These are phyloP conservation scores for Exutisphaerella laricina DNA, from an alignment of 2,329 filamentous ascomycete genomes.

Conservation along the genomic window DNA sequence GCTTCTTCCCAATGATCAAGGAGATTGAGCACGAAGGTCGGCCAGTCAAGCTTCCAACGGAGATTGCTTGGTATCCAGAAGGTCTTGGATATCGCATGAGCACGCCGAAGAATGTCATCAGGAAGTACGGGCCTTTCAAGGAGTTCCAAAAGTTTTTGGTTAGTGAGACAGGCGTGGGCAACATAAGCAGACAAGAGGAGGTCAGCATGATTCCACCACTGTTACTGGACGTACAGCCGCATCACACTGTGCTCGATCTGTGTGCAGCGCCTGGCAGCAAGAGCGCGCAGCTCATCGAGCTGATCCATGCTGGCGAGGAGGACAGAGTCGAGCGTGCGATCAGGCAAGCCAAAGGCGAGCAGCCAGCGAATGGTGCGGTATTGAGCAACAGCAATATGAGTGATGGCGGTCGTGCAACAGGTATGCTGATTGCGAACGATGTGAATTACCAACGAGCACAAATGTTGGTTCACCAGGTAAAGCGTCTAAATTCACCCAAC, in stretches of 20 bases:
- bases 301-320: slow-evolving; percentile 90
- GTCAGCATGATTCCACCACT: slow-evolving; percentile 99
- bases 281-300: slow-evolving; percentile 88
- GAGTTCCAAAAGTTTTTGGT: slow-evolving; percentile 97
- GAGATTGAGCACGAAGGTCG: slow-evolving; percentile 78
- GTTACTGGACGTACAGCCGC: slow-evolving; percentile 82
- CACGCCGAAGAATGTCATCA: slow-evolving; percentile 90
- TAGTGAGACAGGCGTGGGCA: slow-evolving; percentile 92
- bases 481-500: slow-evolving; percentile 93
- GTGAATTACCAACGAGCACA: slow-evolving; percentile 94
- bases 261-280: slow-evolving; percentile 97
- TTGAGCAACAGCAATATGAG: slow-evolving; percentile 43
- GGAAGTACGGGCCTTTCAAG: slow-evolving; percentile 88
- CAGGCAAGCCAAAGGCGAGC: slow-evolving; percentile 48
- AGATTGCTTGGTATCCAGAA: slow-evolving; percentile 90
- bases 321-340: slow-evolving; percentile 70
- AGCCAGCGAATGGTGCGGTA: slow-evolving; percentile 39
- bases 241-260: slow-evolving; percentile 90
- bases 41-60: slow-evolving; percentile 71
- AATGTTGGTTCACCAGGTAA: slow-evolving; percentile 96
- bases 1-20: slow-evolving; percentile 86
- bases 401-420: slow-evolving; percentile 83
- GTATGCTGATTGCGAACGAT: slow-evolving; percentile 90
- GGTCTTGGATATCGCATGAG: slow-evolving; percentile 97
- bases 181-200: slow-evolving; percentile 94